Base-by-base conservation (phyloP, 345 rosid species). In the Schrenkiella parvula region DNA sequence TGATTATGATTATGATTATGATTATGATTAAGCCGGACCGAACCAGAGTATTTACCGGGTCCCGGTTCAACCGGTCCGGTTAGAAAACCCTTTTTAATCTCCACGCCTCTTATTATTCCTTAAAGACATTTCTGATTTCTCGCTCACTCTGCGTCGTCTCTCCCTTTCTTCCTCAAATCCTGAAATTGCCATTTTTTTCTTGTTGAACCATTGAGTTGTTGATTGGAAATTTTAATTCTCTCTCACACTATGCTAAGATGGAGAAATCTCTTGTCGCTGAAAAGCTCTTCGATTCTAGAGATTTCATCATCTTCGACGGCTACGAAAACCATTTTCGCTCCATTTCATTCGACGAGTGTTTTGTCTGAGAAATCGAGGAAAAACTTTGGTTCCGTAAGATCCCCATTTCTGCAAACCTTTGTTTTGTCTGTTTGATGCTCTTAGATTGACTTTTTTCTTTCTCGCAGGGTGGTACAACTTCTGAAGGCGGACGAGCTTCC, bases 321-420 rank as follows among this genome's bases (percentile, higher is more conserved):
- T 22, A 14, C 31, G 57, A 51, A 28, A 54, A 64, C 63, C 3
- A 25, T 17, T 38, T 48, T 64, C 41, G 54, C 62, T 38, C 67
- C 62, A 39, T 70, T 76, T 70, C 80, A 76, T 70, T 76, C 76
- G 11, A 76, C 76, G 1, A 41, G 53, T 54, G 80, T 76, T 29
- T 10, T 76, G 23, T 76, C 80, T 70, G 80, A 70, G 9, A 76
- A 70, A 70, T 26, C 66, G 15, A 63, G 29, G 28, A 70, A 22
- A 4, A 8, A 31, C 2, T 70, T 31, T 47, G 80, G 65, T 64
- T 76, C 80, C 10, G 75, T 75, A 75, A 68, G 74, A 68, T n/a
- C n/a, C n/a, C n/a, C n/a, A n/a, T n/a, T n/a, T n/a, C n/a, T n/a
- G n/a, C n/a, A n/a, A n/a, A n/a, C n/a, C n/a, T n/a, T n/a, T n/a